These are phyloP conservation scores for Penicillium lagena DNA, from an alignment of 495 filamentous ascomycete species.

Conservation along the genomic window DNA sequence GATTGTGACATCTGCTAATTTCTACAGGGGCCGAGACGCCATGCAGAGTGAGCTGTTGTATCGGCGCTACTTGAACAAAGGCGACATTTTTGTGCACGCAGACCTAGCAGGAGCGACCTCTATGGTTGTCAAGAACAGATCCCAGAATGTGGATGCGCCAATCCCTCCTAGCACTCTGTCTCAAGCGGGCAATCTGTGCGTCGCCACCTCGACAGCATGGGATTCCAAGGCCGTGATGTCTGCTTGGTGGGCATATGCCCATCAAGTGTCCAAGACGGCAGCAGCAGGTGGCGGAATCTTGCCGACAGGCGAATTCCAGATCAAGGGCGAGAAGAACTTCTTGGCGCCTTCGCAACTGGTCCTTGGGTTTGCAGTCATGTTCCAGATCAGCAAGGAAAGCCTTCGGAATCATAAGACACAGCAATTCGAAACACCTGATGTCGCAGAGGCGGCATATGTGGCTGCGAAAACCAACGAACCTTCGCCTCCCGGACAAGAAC, in stretches of 20 bases:
- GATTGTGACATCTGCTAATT: slow-evolving; percentile 5
- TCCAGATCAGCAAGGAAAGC: slow-evolving; percentile 84
- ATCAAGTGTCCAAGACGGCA: slow-evolving; percentile 81
- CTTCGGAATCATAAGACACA: slow-evolving; percentile 65
- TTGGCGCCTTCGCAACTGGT: slow-evolving; percentile 83
- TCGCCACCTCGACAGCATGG: slow-evolving; percentile 84
- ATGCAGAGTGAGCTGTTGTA: slow-evolving; percentile 93
- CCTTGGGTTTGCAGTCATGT: slow-evolving; percentile 81
- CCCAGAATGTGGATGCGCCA: slow-evolving; percentile 65
- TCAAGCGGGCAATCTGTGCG: slow-evolving; percentile 78
- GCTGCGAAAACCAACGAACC: not conserved
- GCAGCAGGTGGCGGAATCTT: slow-evolving; percentile 69
- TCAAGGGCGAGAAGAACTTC: slow-evolving; percentile 82
- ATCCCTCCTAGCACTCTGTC: slow-evolving; percentile 87
- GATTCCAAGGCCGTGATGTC: slow-evolving; percentile 93
- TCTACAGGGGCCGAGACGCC: slow-evolving; percentile 64
- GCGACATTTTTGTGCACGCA: slow-evolving; percentile 87
- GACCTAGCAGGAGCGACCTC: slow-evolving; percentile 79
- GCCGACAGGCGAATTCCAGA: slow-evolving; percentile 65
- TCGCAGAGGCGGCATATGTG: slow-evolving; percentile 11
- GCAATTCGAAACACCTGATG: slow-evolving; percentile 43
- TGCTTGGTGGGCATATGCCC: slow-evolving; percentile 85
- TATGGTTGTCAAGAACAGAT: slow-evolving; percentile 80
- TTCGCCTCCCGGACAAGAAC: not conserved
- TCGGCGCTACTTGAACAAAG: slow-evolving; percentile 72